Base-by-base conservation (phyloP, 129 eudicot genomes). In the Silybum marianum region DNA sequence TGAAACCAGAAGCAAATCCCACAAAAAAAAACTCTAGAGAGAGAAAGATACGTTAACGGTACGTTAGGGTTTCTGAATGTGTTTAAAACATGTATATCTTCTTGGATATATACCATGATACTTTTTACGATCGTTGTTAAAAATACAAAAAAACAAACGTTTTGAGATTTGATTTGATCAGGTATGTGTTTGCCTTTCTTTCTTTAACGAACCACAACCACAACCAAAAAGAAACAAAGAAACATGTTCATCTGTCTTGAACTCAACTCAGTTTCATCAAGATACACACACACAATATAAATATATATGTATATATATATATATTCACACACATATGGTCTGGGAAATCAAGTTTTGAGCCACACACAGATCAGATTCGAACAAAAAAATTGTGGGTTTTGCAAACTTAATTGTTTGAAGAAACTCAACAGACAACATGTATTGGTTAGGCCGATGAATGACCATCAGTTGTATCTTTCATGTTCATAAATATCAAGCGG, bases 41-140 rank as follows among this genome's bases (percentile, higher is more conserved):
- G 76, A 69, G 77, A 82, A 32, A 71, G 66, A 19, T 23, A 28
- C 67, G 32, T 76, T 60, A 23, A 18, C 71, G 12, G 25, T 71
- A 25, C 73, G 69, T 74, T 83, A 83, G 86, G 86, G 83, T 83
- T 83, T 77, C 86, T 62, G 78, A 77, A 77, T 21, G 36, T 83
- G 21, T 60, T 69, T 16, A 58, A 75, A 32, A 76, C 30, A 77
- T 34, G 72, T 66, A 7, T 63, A 80, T 80, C 46, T 63, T 80
- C 70, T 39, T 68, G 38, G 42, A 58, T 62, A 7, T 18, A 19
- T 62, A 7, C n/a, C 39, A 68, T 30, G 76, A 69, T 51, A 25
- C 62, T 24, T 77, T 46, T 70, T 71, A 25, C 11, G 23, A 58
- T 28, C 23, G n/a, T 48, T 76, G 60, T 51, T 48, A 46, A 48